These are phyloP conservation scores for Stachybotrys echinatus DNA, from an alignment of 2,329 filamentous ascomycete genomes.

Conservation along the genomic window DNA sequence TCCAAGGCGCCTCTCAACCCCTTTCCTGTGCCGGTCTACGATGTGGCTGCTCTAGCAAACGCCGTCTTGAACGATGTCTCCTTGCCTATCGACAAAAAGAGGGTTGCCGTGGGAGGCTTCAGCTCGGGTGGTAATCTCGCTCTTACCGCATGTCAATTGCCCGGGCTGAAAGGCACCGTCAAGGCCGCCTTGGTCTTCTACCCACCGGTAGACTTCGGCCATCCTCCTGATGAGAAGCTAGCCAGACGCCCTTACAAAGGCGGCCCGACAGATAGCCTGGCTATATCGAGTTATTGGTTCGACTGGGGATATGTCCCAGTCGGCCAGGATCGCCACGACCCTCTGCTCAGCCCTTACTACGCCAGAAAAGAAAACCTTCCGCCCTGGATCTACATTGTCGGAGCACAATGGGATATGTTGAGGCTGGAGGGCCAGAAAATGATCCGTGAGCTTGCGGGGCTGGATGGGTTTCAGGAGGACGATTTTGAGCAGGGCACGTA, in stretches of 20 bases:
- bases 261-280: background rate
- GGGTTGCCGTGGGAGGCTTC: constrained; percentile 40
- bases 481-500: constrained; percentile 2
- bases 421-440: constrained; percentile 15
- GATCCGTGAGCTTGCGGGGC: constrained; percentile 2
- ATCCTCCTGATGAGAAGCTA: background rate
- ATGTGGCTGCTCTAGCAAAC: constrained; percentile 37
- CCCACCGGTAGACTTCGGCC: background rate
- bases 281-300: background rate
- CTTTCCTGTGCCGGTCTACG: constrained; percentile 39
- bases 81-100: constrained; percentile 38
- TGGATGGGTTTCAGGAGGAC: constrained; percentile 2
- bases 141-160: constrained; percentile 33
- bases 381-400: constrained; percentile 27
- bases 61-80: constrained; percentile 35
- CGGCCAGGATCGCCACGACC: constrained; percentile 23
- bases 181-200: constrained; percentile 3
- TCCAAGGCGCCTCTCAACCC: constrained; percentile 35
- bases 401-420: constrained; percentile 31
- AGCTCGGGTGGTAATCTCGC: constrained; percentile 46
- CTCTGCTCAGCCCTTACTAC: constrained; percentile 27
- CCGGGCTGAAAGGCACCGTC: constrained; percentile 16
- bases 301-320: constrained; percentile 19
- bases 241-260: background rate
- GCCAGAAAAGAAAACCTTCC: constrained; percentile 23